Percentiles rank a stretch among this genome's conserved stretches.
These are phyloP conservation scores for Blastobotrys ciferrii DNA, from an alignment of 1,139 yeast species.

Conservation along the genomic window DNA sequence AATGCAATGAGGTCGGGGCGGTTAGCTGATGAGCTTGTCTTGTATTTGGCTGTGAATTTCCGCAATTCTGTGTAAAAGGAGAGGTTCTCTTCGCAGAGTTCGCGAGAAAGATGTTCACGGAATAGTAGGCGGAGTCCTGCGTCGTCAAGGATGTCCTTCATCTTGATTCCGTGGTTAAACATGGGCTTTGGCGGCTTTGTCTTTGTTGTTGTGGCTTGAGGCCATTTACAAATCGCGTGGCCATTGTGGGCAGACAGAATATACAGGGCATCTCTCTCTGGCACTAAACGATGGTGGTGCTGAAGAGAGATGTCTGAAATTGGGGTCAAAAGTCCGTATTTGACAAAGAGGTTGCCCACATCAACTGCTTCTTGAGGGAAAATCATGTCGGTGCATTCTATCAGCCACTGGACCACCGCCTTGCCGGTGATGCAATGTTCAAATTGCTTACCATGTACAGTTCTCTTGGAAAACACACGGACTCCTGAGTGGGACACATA, in stretches of 20 bases:
- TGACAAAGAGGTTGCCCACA: constrained; percentile 57
- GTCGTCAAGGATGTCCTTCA: constrained; percentile 58
- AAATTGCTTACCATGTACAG: constrained; percentile 32
- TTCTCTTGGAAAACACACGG: constrained; percentile 49
- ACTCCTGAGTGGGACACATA: constrained; percentile 69
- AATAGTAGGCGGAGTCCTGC: constrained; percentile 78
- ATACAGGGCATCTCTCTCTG: constrained; percentile 10
- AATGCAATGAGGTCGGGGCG: constrained; percentile 23
- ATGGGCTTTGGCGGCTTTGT: background rate
- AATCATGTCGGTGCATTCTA: constrained; percentile 81
- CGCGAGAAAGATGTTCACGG: constrained; percentile 58
- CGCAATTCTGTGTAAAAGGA: constrained; percentile 64
- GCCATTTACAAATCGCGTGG: background rate
- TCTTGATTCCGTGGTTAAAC: constrained; percentile 25
- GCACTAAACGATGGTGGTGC: background rate
- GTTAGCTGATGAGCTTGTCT: constrained; percentile 1
- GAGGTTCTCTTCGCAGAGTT: constrained; percentile 72
- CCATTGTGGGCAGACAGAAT: background rate
- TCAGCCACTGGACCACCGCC: constrained; percentile 79
- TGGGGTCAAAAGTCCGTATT: constrained; percentile 46
- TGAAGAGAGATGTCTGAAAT: constrained; percentile 12
- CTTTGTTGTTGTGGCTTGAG: background rate
- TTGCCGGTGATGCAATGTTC: constrained; percentile 67
- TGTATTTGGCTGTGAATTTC: constrained; percentile 36
- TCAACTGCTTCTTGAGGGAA: constrained; percentile 58